Conservation (phyloP, 2,329 filamentous ascomycete genomes). For the Aspergillus hiratsukae region DNA sequence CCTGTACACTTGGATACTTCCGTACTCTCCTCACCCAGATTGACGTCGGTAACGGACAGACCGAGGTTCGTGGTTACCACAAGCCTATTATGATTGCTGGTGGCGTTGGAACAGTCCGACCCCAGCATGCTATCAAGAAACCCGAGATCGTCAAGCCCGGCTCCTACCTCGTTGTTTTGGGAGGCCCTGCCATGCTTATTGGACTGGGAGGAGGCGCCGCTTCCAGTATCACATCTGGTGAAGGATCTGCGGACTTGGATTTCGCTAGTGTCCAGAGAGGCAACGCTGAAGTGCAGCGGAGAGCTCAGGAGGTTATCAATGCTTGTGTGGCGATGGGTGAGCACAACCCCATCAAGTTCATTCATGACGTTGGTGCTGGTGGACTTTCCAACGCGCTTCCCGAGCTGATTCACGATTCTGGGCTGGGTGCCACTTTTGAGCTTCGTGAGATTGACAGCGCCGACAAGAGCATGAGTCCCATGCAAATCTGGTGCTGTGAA, state of each 20-base stretch:
- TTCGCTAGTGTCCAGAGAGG: constrained; percentile 96
- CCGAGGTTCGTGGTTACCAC: constrained; percentile 84
- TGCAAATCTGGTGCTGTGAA: constrained; percentile 98
- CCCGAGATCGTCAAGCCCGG: constrained; percentile 73
- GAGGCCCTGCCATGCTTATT: constrained; percentile 95
- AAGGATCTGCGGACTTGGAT: constrained; percentile 86
- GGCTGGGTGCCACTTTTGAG: constrained; percentile 86
- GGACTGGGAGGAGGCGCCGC: constrained; percentile 93
- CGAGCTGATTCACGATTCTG: constrained; percentile 87
- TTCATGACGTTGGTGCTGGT: constrained; percentile 95
- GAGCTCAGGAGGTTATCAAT: constrained; percentile 98
- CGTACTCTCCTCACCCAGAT: constrained; percentile 75
- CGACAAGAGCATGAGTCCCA: constrained; percentile 85
- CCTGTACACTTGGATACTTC: constrained; percentile 85
- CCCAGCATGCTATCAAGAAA: constrained; percentile 84
- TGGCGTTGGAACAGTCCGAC: constrained; percentile 86
- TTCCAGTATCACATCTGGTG: constrained; percentile 81
- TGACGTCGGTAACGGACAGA: constrained; percentile 54
- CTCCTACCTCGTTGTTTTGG: constrained; percentile 88
- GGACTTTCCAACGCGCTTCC: constrained; percentile 80
- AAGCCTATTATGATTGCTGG: constrained; percentile 99
- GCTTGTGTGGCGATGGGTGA: constrained; percentile 79
- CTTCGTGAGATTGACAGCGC: constrained; percentile 89
- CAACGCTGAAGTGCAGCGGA: constrained; percentile 91
- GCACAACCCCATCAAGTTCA: constrained; percentile 88